These are phyloP conservation scores for Mercurialis annua DNA, from an alignment of 345 rosid species.

Conservation along the genomic window DNA sequence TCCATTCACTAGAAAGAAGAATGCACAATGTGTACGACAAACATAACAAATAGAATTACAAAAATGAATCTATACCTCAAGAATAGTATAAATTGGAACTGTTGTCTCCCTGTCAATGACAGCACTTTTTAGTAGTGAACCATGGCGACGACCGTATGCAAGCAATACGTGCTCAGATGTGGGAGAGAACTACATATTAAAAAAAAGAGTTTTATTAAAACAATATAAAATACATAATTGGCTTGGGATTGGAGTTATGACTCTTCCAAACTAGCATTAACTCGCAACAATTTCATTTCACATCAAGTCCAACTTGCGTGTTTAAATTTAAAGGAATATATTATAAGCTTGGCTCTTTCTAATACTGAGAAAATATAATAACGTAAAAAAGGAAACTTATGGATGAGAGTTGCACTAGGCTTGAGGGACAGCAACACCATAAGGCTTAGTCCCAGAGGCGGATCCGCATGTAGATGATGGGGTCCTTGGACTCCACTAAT, in stretches of 20 bases:
- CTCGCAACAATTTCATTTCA: background rate
- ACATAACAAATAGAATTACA: background rate
- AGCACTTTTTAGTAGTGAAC: slow-evolving; percentile 76
- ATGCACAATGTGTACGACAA: background rate
- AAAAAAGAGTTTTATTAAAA: background rate
- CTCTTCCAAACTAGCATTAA: background rate
- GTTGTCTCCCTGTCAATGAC: slow-evolving; percentile 78
- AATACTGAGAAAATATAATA: background rate
- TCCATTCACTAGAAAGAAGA: background rate
- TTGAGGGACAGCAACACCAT: background rate
- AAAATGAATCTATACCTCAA: slow-evolving; percentile 54
- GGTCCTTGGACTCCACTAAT: too few relatives aligned
- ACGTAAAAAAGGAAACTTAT: background rate
- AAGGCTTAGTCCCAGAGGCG: background rate
- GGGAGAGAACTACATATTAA: slow-evolving; percentile 77
- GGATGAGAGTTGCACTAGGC: background rate
- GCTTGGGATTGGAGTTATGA: background rate
- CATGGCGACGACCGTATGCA: slow-evolving; percentile 94
- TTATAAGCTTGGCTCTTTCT: background rate
- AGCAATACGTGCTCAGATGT: slow-evolving; percentile 86
- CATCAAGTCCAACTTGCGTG: background rate
- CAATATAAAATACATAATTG: background rate
- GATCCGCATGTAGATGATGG: too few relatives aligned
- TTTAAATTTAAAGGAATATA: background rate
- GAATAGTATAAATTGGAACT: slow-evolving; percentile 76